Evolutionary conservation across 805 yeast species (phyloP), one percentile per base, ranked within the genome.

Genomic region (Grigorovia yakushimaensis): DNA sequence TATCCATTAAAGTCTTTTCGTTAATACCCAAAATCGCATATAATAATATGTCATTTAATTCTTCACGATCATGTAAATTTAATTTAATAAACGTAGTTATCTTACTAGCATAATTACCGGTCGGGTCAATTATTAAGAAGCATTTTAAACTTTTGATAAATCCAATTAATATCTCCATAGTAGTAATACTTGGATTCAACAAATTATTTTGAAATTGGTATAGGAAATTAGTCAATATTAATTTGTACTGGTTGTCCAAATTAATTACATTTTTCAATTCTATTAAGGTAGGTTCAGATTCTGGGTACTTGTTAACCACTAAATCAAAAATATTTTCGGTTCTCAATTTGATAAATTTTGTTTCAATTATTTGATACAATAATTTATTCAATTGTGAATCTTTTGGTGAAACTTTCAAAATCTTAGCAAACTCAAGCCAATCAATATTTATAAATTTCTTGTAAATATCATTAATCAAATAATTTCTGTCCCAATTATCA

Each of bases 161-260:
- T 46, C 75, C 77, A 2, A 77, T 65, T 22, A 91, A 74, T 7
- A 88, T 79, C 44, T 81, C 86, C 4, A 74, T 73, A 0, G 98
- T 91, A 54, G 84, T 79, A 1, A 84, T 76, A 19, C 96, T 95
- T 3, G 95, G 83, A 56, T 87, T 93, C 19, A 89, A 68, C 10
- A 88, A 48, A 23, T 47, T 50, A 17, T 41, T 39, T 33, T 58
- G 53, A 44, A 62, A 61, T 30, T 47, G 49, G 3, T 47, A 47
- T 27, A 60, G 44, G 40, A 57, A 55, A 21, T 48, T 50, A 1
- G 51, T 47, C 4, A 56, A 49, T 7, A 61, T 43, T 45, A 44
- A 47, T 11, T 51, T 50, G 27, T 50, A 49, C 24, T 49, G 47
- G 22, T 60, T 57, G 8, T 70, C 68, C 17, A 68, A 65, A 42